A percentile compares a stretch with the other conserved stretches of the same genome.
These are phyloP conservation scores for Aureobasidium sp. DNA, from an alignment of 2,329 filamentous ascomycete species.

Conservation along the genomic window DNA sequence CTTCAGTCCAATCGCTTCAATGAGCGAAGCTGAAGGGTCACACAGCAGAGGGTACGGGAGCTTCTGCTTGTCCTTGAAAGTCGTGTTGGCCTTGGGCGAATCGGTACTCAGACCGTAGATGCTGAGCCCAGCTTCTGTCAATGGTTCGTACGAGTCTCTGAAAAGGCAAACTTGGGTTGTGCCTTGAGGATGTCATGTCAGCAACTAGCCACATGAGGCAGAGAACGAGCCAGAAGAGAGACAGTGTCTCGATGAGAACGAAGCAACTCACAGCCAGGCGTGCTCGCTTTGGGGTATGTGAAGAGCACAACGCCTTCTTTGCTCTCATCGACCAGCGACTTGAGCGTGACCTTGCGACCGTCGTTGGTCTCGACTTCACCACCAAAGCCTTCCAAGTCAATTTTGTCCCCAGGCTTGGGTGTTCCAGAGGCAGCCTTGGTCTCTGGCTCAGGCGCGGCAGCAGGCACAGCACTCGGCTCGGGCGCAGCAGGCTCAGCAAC, in stretches of 20 bases:
- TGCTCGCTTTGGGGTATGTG: slow-evolving; percentile 91
- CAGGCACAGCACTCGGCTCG: slow-evolving; percentile 12
- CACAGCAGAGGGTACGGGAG: slow-evolving; percentile 84
- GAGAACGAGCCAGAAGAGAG: background rate
- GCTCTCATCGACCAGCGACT: slow-evolving; percentile 73
- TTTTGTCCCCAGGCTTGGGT: slow-evolving; percentile 41
- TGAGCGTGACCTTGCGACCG: slow-evolving; percentile 68
- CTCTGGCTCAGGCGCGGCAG: slow-evolving; percentile 12
- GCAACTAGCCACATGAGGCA: background rate
- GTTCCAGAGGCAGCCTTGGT: slow-evolving; percentile 16
- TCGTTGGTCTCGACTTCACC: slow-evolving; percentile 78
- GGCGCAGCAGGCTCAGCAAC: slow-evolving; percentile 19
- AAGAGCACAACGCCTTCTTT: slow-evolving; percentile 83
- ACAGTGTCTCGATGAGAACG: slow-evolving; percentile 10
- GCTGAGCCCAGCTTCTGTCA: slow-evolving; percentile 69
- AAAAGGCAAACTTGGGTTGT: slow-evolving; percentile 91
- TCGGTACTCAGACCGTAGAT: slow-evolving; percentile 89
- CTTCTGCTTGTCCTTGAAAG: slow-evolving; percentile 85
- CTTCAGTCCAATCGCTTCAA: slow-evolving; percentile 80
- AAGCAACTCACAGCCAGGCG: slow-evolving; percentile 72
- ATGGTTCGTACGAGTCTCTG: slow-evolving; percentile 69
- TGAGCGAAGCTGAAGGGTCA: slow-evolving; percentile 65
- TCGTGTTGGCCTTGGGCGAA: slow-evolving; percentile 82
- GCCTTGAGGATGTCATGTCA: slow-evolving; percentile 43
- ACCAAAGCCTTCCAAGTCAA: slow-evolving; percentile 48